Evolutionary conservation across 129 eudicot genomes (phyloP), one percentile per base, ranked within the genome.

Genomic region (Chrysanthemum makinoi): DNA sequence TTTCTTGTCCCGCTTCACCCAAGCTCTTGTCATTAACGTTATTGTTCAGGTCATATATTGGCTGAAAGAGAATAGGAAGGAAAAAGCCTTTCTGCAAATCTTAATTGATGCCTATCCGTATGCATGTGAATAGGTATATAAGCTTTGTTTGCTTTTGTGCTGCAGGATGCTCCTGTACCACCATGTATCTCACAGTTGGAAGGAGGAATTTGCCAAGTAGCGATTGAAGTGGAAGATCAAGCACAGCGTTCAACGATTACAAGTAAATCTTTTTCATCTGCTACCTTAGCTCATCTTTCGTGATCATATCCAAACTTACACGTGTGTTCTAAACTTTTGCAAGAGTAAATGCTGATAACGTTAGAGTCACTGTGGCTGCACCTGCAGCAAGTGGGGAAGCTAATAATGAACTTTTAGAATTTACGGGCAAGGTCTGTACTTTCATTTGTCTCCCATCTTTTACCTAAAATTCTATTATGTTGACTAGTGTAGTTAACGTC

Each of bases 301-400:
- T 20, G 24, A 20, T 52, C 24, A 10, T 28, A 9, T 35, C 75
- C 57, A 62, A 72, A 11, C 49, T 72, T 63, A 72, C 7, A 1
- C 62, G 68, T 72, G 70, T 74, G 19, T 57, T 48, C 17, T 63
- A 43, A 56, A 56, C 72, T 19, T 62, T 78, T 73, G 28, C 79
- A 93, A 96, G 98, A 80, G 98, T 93, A n/a, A 93, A 93, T 85
- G 98, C 98, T 44, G 98, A 93, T 72, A 96, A 93, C 82, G 98
- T 93, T 73, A 84, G 98, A 72, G 92, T 93, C 24, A 80, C 98
- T 61, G 91, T 93, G 56, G 95, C 96, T 69, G 98, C 98, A 59
- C 91, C 95, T n/a, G 80, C 98, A 51, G 90, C 96, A n/a, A n/a
- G 96, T 47, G 98, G 98, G 46, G 98, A 93, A 85, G 98, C 98